Evolutionary conservation across 192 early-diverging fungal species (phyloP).

Genomic region (Dissophora globulifera): DNA sequence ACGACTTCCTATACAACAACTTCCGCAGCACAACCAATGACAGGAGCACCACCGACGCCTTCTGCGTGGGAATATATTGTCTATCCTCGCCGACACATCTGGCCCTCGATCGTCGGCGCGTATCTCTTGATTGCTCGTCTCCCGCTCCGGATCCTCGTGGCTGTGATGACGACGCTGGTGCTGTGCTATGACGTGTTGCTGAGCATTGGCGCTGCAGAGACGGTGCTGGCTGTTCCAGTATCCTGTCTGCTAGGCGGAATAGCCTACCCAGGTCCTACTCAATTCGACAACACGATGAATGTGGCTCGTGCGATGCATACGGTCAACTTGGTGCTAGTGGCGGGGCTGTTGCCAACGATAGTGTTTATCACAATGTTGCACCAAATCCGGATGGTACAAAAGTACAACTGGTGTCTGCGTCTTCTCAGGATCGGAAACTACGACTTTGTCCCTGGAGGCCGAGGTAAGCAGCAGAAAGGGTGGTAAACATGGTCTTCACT

Average conservation of each 20-base stretch:
- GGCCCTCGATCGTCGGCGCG: conserved; percentile 26
- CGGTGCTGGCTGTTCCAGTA: conserved; percentile 28
- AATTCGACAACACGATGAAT: conserved; percentile 54
- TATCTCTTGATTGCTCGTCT: conserved; percentile 42
- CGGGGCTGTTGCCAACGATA: conserved; percentile 31
- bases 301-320: conserved; percentile 53
- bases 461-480: conserved; percentile 47
- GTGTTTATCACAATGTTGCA: conserved; percentile 38
- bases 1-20: conserved; percentile 47
- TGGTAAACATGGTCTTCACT: background rate
- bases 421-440: conserved; percentile 46
- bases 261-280: conserved; percentile 30
- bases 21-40: conserved; percentile 43
- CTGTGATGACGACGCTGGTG: conserved; percentile 41
- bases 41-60: conserved; percentile 33
- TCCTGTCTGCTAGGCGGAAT: conserved; percentile 39
- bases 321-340: conserved; percentile 40
- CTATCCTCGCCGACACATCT: conserved; percentile 36
- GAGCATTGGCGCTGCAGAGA: conserved; percentile 44
- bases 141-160: conserved; percentile 42
- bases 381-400: conserved; percentile 50
- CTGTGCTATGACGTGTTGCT: conserved; percentile 47
- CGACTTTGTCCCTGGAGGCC: conserved; percentile 46
- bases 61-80: conserved; percentile 49
- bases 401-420: conserved; percentile 50